These are phyloP conservation scores for Metschnikowia baotianmanensis DNA, from an alignment of 805 yeast species.

Conservation along the genomic window DNA sequence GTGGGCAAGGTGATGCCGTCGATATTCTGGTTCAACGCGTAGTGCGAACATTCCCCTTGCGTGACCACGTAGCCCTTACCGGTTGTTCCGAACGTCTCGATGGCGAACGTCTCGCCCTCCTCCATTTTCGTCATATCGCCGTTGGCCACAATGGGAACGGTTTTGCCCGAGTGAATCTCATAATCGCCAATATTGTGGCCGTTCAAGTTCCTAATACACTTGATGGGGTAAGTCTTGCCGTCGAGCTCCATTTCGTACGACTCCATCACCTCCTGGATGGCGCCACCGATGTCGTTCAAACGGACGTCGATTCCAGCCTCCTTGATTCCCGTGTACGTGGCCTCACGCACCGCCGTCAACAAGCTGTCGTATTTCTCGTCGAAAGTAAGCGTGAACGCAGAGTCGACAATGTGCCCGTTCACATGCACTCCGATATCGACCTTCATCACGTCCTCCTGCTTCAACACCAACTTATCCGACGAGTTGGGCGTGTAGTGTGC, in stretches of 20 bases:
- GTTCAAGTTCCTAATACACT: slow-evolving; percentile 85
- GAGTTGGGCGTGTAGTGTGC: slow-evolving; percentile 98
- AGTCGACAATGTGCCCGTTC: slow-evolving; percentile 89
- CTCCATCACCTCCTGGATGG: slow-evolving; percentile 96
- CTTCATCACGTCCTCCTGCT: slow-evolving; percentile 91
- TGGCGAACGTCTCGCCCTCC: slow-evolving; percentile 97
- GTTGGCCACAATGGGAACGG: slow-evolving; percentile 93
- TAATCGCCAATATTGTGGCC: slow-evolving; percentile 91
- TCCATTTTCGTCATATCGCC: slow-evolving; percentile 97
- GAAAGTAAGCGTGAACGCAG: slow-evolving; percentile 91
- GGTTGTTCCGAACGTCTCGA: slow-evolving; percentile 96
- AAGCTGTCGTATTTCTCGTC: slow-evolving; percentile 79
- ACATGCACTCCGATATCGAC: slow-evolving; percentile 97
- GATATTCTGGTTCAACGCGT: slow-evolving; percentile 60
- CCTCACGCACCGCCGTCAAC: slow-evolving; percentile 82
- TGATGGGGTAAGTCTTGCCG: slow-evolving; percentile 82
- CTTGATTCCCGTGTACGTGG: slow-evolving; percentile 89
- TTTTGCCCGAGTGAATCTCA: slow-evolving; percentile 89
- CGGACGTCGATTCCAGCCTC: slow-evolving; percentile 97
- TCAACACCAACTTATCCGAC: slow-evolving; percentile 80
- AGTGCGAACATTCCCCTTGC: slow-evolving; percentile 94
- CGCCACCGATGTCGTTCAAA: slow-evolving; percentile 91
- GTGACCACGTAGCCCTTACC: slow-evolving; percentile 87
- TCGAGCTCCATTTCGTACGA: slow-evolving; percentile 88
- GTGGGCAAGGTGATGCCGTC: slow-evolving; percentile 44